Evolutionary conservation across 1,139 yeast species (phyloP), one percentile per base, ranked within the genome.

Genomic region (Yamadazyma blattariae): DNA sequence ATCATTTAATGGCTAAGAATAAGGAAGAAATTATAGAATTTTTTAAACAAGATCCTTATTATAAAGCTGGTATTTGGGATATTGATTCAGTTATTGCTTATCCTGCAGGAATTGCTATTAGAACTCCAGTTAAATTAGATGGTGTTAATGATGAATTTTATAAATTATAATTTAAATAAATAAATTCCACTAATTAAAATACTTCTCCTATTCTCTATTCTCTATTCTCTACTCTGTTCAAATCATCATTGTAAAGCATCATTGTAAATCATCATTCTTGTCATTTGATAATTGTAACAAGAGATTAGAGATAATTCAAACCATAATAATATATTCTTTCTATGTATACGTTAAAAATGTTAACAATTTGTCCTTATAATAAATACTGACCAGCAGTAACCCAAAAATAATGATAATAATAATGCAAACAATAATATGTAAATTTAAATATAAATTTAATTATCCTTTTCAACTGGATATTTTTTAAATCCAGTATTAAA

Each of bases 41-140:
- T 40, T 70, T 86, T 52, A 74, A 79, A 51, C 53, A 64, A 38
- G 95, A 86, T 54, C 57, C 79, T 25, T 86, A 80, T 58, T 75
- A 77, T 45, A 67, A 64, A 45, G 66, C 70, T 21, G 92, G 89
- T 0, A 74, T 86, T 40, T 86, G 95, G 95, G 94, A 86, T 54
- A 53, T 84, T 42, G 77, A 79, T 29, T 73, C 69, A 37, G 82
- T 77, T 17, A 53, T 78, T 45, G 75, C 84, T 33, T 67, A 75
- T 50, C 90, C 90, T 7, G 48, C 60, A 29, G 63, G 63, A 25
- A 41, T 57, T 47, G 81, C 79, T 18, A 50, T 48, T 25, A 51
- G 63, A 42, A 44, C 50, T 27, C 62, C 64, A 11, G 52, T 52
- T 42, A 50, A 47, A 27, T 38, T 59, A 42, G 52, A 48, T 25